These are phyloP conservation scores for Nemania bipapillata DNA, from an alignment of 2,329 filamentous ascomycete species.

Conservation along the genomic window DNA sequence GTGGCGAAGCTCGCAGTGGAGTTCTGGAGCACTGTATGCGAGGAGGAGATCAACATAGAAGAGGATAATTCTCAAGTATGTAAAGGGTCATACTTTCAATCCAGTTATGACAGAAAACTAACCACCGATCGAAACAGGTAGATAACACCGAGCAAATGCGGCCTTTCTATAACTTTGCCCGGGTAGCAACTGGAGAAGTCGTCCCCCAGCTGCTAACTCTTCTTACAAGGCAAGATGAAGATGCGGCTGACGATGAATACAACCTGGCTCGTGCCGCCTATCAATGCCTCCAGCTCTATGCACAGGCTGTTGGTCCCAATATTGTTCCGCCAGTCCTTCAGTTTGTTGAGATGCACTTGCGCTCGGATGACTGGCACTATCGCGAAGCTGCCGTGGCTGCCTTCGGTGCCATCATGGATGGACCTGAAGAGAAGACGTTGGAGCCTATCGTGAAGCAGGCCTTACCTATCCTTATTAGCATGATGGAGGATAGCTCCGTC, in stretches of 20 bases:
- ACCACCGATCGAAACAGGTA: constrained; percentile 53
- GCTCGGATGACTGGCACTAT: constrained; percentile 91
- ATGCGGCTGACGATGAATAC: constrained; percentile 96
- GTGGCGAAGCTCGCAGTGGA: constrained; percentile 98
- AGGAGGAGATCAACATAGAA: constrained; percentile 97
- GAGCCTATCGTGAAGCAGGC: constrained; percentile 97
- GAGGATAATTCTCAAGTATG: constrained; percentile 88
- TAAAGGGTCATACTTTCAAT: constrained; percentile 26
- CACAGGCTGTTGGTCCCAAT: constrained; percentile 85
- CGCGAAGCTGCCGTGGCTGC: constrained; percentile 96
- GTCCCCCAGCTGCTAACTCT: constrained; percentile 89
- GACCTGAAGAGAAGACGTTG: constrained; percentile 89
- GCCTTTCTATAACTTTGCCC: constrained; percentile 94
- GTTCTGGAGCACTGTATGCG: constrained; percentile 99
- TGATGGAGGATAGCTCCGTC: constrained; percentile 89
- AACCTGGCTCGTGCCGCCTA: constrained; percentile 95
- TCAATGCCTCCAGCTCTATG: constrained; percentile 94
- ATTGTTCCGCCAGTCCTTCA: constrained; percentile 86
- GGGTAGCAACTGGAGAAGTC: constrained; percentile 91
- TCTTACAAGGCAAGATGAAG: constrained; percentile 96
- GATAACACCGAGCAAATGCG: constrained; percentile 86
- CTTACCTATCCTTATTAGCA: constrained; percentile 85
- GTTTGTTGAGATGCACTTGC: constrained; percentile 92
- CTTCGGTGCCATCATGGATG: constrained; percentile 98
- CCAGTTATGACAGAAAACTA: constrained; percentile 18